These are phyloP conservation scores for Penicillium sp. DNA, from an alignment of 2,329 filamentous ascomycete species.

Conservation along the genomic window DNA sequence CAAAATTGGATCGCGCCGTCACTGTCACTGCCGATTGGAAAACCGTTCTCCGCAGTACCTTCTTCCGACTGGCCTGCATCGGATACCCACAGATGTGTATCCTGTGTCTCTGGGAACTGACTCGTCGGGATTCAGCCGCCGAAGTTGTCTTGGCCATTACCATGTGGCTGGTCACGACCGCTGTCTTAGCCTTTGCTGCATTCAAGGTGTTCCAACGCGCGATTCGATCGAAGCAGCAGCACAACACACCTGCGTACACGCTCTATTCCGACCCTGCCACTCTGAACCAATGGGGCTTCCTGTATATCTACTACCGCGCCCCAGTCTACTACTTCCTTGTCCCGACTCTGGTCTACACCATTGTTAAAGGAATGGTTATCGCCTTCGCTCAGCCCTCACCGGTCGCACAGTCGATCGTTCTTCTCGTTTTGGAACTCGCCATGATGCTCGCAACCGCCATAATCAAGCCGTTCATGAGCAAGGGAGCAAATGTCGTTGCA, in stretches of 20 bases:
- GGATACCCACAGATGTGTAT: slow-evolving; percentile 89
- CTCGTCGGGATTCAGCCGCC: slow-evolving; percentile 76
- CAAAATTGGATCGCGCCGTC: slow-evolving; percentile 63
- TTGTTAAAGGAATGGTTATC: slow-evolving; percentile 85
- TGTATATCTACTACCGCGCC: slow-evolving; percentile 94
- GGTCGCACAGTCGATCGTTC: slow-evolving; percentile 74
- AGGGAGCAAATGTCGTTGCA: slow-evolving; percentile 94
- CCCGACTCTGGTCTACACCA: slow-evolving; percentile 69
- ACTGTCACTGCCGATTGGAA: slow-evolving; percentile 93
- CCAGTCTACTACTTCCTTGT: slow-evolving; percentile 94
- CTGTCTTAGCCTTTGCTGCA: slow-evolving; percentile 76
- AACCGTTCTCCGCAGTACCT: slow-evolving; percentile 85
- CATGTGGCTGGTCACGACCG: slow-evolving; percentile 77
- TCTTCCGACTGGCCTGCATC: slow-evolving; percentile 85
- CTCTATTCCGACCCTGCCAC: slow-evolving; percentile 89
- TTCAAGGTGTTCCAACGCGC: slow-evolving; percentile 87
- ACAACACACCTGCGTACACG: slow-evolving; percentile 94
- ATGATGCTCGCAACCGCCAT: slow-evolving; percentile 77
- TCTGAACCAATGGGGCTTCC: slow-evolving; percentile 96
- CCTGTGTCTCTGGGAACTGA: slow-evolving; percentile 91
- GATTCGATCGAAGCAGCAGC: slow-evolving; percentile 79
- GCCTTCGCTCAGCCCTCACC: slow-evolving; percentile 70
- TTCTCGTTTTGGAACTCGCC: slow-evolving; percentile 76
- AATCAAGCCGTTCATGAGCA: slow-evolving; percentile 94
- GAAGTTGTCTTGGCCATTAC: slow-evolving; percentile 84